phyloP scores from a whole-genome alignment of 805 yeast species.

The Lipomyces orientalis region DNA sequence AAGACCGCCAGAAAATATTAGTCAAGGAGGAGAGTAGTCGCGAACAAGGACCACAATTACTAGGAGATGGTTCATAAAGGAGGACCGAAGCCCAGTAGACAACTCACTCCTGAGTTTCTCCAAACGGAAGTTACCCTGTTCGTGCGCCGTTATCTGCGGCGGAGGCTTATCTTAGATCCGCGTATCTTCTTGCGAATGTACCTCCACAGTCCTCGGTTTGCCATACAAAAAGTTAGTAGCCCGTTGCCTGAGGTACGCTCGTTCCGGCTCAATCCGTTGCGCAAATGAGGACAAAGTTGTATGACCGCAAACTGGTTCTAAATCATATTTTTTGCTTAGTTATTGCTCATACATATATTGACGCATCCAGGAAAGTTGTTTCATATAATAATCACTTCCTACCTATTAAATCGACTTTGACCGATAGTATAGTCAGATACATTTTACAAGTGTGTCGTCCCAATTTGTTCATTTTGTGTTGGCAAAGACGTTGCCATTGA shows the following conservation, averaged over 20 bases:
- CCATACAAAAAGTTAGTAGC: background rate
- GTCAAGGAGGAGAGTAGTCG: background rate
- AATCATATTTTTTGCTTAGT: too few species aligned
- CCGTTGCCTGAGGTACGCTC: background rate
- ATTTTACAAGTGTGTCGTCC: too few species aligned
- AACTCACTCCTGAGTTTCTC: background rate
- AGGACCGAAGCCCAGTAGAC: background rate
- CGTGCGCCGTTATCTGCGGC: background rate
- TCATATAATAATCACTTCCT: too few species aligned
- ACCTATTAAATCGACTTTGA: too few species aligned
- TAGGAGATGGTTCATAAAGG: background rate
- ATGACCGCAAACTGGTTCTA: background rate
- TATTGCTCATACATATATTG: too few species aligned
- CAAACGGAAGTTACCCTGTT: background rate
- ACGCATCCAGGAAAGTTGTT: too few species aligned
- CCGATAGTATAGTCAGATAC: too few species aligned
- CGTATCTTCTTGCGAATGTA: background rate
- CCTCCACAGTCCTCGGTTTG: background rate
- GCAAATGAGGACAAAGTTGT: too few species aligned
- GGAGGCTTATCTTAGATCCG: background rate
- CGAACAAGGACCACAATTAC: background rate
- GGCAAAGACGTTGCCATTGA: too few species aligned
- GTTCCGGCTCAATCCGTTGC: too few species aligned
- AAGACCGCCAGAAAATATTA: background rate
- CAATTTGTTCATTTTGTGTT: too few species aligned